Percentiles rank a stretch among this genome's conserved stretches.
phyloP scores from a whole-genome alignment of 805 yeast genomes.

The Ogataea naganishii region DNA sequence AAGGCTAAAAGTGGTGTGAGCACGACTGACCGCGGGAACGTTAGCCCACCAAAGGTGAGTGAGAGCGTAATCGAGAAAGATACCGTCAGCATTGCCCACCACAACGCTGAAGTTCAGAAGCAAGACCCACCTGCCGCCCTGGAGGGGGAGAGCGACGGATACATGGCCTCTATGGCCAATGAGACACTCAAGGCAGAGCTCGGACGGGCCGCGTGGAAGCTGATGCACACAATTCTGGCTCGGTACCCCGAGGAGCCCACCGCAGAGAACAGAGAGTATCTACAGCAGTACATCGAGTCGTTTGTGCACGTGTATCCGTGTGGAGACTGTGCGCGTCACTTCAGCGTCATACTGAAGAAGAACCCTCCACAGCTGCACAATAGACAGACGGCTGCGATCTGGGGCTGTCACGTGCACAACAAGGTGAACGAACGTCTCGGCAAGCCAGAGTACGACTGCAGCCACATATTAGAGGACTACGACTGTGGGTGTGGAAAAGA shows the following conservation, averaged over 20 bases:
- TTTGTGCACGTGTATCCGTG: constrained; percentile 95
- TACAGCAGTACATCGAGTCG: constrained; percentile 53
- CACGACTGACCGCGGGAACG: too few species aligned
- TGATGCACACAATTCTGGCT: constrained; percentile 87
- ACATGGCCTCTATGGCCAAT: constrained; percentile 94
- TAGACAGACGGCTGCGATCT: constrained; percentile 75
- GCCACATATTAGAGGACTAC: constrained; percentile 77
- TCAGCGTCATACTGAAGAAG: constrained; percentile 54
- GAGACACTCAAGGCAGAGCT: constrained; percentile 59
- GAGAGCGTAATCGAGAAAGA: too few species aligned
- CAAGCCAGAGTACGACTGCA: constrained; percentile 76
- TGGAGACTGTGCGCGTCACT: constrained; percentile 94
- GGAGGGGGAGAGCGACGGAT: too few species aligned
- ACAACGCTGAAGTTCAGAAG: neutral
- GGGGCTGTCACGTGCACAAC: constrained; percentile 96
- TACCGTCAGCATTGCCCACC: constrained; percentile 1
- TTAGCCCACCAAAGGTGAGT: too few species aligned
- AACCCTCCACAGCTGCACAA: constrained; percentile 80
- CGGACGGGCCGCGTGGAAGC: constrained; percentile 87
- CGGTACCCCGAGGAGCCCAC: constrained; percentile 84
- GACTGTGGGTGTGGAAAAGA: constrained; percentile 93
- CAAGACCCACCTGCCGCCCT: constrained; percentile 2
- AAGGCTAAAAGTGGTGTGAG: too few species aligned
- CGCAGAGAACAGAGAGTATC: constrained; percentile 49
- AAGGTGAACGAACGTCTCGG: constrained; percentile 66